Evolutionary conservation across 1,139 yeast genomes (phyloP).

Genomic region (Geotrichum restrictum): DNA sequence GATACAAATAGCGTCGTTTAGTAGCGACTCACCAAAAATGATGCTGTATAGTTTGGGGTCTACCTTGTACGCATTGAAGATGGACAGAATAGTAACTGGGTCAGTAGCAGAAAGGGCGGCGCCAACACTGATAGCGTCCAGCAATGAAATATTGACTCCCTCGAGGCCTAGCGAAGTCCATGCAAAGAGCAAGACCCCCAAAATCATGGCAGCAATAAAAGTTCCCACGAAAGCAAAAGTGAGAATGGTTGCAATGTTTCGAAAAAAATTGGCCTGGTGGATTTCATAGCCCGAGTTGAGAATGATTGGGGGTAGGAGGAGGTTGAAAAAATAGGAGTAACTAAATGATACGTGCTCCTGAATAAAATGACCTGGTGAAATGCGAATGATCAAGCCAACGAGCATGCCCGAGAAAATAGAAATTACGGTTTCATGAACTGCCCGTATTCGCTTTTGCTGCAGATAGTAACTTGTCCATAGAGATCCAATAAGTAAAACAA

Average conservation of each 20-base stretch:
- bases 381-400: slow-evolving; percentile 82
- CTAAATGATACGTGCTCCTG: slow-evolving; percentile 95
- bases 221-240: slow-evolving; percentile 97
- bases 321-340: slow-evolving; percentile 87
- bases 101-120: slow-evolving; percentile 97
- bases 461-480: slow-evolving; percentile 91
- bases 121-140: slow-evolving; percentile 93
- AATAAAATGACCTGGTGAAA: slow-evolving; percentile 92
- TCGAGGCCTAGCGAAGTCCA: slow-evolving; percentile 93
- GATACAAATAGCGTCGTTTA: slow-evolving; percentile 95
- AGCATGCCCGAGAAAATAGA: slow-evolving; percentile 96
- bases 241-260: slow-evolving; percentile 83
- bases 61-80: slow-evolving; percentile 93
- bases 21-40: slow-evolving; percentile 88
- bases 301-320: slow-evolving; percentile 89
- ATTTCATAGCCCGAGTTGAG: slow-evolving; percentile 92
- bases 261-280: slow-evolving; percentile 90
- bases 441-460: slow-evolving; percentile 85
- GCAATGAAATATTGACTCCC: slow-evolving; percentile 80
- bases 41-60: slow-evolving; percentile 97
- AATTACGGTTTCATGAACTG: slow-evolving; percentile 91
- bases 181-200: slow-evolving; percentile 75
- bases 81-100: slow-evolving; percentile 94
- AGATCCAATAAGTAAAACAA: slow-evolving; percentile 76
- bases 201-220: slow-evolving; percentile 79